A percentile compares a stretch with the other conserved stretches of the same genome.
These are phyloP conservation scores for Acacia concinna DNA, from an alignment of 331 rosid species.

Conservation along the genomic window DNA sequence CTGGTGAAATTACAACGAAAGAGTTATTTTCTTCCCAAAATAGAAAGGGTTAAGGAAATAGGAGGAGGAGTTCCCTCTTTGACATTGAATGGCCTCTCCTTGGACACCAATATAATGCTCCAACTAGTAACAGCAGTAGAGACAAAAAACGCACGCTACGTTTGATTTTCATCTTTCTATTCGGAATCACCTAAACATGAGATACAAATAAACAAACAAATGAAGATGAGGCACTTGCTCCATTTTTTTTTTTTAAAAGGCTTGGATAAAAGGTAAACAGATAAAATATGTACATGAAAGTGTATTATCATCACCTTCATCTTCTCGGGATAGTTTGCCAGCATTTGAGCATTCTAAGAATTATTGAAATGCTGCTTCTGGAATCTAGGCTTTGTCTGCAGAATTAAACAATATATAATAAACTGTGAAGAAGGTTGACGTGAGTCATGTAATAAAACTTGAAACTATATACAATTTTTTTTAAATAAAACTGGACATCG, in stretches of 20 bases:
- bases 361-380: slow-evolving; percentile 53
- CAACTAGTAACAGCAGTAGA: slow-evolving; percentile 29
- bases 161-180: slow-evolving; percentile 46
- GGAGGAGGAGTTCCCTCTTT: slow-evolving; percentile 38
- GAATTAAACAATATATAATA: slow-evolving; percentile 6
- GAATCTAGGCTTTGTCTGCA: slow-evolving; percentile 54
- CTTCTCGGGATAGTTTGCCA: slow-evolving; percentile 50
- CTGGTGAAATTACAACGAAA: slow-evolving; percentile 27
- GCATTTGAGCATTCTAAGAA: slow-evolving; percentile 41
- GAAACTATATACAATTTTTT: slow-evolving; percentile 28
- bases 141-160: not conserved
- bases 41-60: not conserved
- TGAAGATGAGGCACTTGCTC: slow-evolving; percentile 10
- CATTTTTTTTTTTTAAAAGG: not conserved
- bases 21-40: slow-evolving; percentile 2
- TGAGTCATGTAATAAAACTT: not conserved
- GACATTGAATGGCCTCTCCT: slow-evolving; percentile 42
- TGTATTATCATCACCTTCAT: slow-evolving; percentile 58
- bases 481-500: slow-evolving; percentile 11
- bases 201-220: not conserved
- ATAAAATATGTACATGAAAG: not conserved
- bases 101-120: slow-evolving; percentile 32
- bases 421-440: slow-evolving; percentile 12
- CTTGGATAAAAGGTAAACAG: not conserved
- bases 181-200: slow-evolving; percentile 44